Base-by-base conservation (phyloP, 2,329 filamentous ascomycete genomes). In the Sporothrix sp. region DNA sequence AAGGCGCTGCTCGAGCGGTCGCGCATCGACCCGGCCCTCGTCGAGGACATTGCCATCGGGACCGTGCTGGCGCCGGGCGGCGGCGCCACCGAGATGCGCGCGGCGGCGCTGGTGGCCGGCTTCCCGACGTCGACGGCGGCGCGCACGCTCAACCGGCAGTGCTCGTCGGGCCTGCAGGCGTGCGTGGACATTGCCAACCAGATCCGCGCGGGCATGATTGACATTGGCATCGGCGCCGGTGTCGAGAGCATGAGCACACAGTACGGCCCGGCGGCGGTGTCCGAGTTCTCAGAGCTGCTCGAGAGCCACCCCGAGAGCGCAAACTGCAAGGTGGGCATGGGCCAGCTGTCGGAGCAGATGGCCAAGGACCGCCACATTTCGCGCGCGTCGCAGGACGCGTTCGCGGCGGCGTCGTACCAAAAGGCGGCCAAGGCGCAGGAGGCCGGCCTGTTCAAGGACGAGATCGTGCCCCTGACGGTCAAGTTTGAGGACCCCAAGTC, bases 251-350 rank as follows among this genome's bases (percentile, higher is more conserved):
- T 98, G 93, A 87, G 81, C 63, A 76, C 76, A 52, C 86, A 96
- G 64, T 97, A 97, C 66, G 93, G 91, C 30, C 90, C 91, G 21
- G 75, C 74, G 39, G 93, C 93, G 55, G 91, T 97, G 14, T 80
- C 83, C 55, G 93, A 97, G 69, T 96, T 97, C 77, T 93, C 87
- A 27, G 87, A 95, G 45, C 78, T 87, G 48, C 81, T 97, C 57
- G 87, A 96, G 64, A 78, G 73, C 61, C 78, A 91, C 73, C 76
- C 81, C 57, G 84, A 93, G 65, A 79, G 90, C 21, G 85, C 85
- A 62, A 94, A 96, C 78, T 98, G 93, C 82, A 96, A 95, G 73
- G 91, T 97, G 3, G 84, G 89, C 66, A 97, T 97, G 93, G 91
- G 91, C 60, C 79, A 89, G 10, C 75, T 97, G 45, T 95, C 88